Evolutionary conservation across 257 asterid species (phyloP).

Genomic region (Solanum gracilifrons): DNA sequence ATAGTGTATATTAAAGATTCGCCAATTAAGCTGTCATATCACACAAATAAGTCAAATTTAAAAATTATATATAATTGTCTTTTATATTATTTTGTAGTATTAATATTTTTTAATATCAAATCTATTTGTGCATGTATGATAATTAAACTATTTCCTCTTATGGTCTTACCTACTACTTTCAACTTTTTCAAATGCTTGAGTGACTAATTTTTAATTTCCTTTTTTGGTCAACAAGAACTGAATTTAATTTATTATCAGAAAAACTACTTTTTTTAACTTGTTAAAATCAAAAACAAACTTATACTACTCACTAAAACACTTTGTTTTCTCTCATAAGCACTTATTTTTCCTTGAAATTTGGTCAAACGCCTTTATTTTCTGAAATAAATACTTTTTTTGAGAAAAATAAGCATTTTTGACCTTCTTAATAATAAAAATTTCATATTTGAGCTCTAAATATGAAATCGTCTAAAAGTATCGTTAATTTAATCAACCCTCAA

Average conservation of each 20-base stretch:
- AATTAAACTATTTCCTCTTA: not conserved
- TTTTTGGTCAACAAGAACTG: not conserved
- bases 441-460: not conserved
- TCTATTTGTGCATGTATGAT: not conserved
- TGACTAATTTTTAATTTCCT: not conserved
- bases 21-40: not conserved
- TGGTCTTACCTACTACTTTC: not conserved
- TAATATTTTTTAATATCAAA: not conserved
- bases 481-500: not conserved
- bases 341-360: not conserved
- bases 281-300: not conserved
- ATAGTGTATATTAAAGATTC: not conserved
- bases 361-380: not conserved
- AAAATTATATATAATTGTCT: not conserved
- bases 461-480: not conserved
- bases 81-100: not conserved
- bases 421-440: not conserved
- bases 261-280: too few species aligned
- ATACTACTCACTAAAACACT: too few species aligned
- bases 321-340: not conserved
- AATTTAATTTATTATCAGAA: too few species aligned
- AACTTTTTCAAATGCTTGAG: not conserved
- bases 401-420: too few species aligned
- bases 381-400: too few species aligned
- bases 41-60: not conserved